Base-by-base conservation (phyloP, 2,329 filamentous ascomycete genomes). In the Xylariomycetidae sp. region DNA sequence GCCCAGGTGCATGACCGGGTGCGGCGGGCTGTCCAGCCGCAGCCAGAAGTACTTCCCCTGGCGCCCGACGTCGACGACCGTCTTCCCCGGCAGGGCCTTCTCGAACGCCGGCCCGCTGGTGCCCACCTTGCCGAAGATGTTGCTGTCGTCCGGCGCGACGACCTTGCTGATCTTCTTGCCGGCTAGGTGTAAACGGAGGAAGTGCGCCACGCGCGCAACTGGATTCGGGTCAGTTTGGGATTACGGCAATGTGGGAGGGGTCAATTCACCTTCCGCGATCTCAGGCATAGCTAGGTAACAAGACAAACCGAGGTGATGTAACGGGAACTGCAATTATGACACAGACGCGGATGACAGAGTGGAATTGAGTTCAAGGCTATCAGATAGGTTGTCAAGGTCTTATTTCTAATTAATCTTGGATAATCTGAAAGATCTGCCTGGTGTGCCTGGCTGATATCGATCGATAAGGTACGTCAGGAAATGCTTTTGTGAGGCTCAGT, bases 11-110 rank as follows among this genome's bases (percentile, higher is more conserved):
- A 94, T 87, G 19, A 96, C 76, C 0, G 85, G 76, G 60, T 96
- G 92, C 1, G 90, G 89, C 9, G 86, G 74, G 8, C 74, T 84
- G 23, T 86, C 79, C 15, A 96, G 68, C 70, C 65, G 62, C 20
- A 67, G 75, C 79, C 92, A 98, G 58, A 98, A 96, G 56, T 96
- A 96, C 72, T 96, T 98, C 8, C 92, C 92, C 57, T 95, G 92
- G 39, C 84, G 87, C 4, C 84, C 85, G 4, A 84, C 85, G 34
- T 67, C 70, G 7, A 76, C 38, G 4, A 79, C 77, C 52, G 78
- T 86, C 52, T 84, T 90, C 4, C 86, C 87, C 4, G 71, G 71
- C 52, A 95, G 67, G 1, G 82, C 79, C 34, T 76, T 72, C 47
- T 85, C 69, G 42, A 98, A 88, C 19, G 81, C 82, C 0, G 74